Evolutionary conservation across 2,329 filamentous ascomycete genomes (phyloP).

Genomic region (Penicillium sp.): DNA sequence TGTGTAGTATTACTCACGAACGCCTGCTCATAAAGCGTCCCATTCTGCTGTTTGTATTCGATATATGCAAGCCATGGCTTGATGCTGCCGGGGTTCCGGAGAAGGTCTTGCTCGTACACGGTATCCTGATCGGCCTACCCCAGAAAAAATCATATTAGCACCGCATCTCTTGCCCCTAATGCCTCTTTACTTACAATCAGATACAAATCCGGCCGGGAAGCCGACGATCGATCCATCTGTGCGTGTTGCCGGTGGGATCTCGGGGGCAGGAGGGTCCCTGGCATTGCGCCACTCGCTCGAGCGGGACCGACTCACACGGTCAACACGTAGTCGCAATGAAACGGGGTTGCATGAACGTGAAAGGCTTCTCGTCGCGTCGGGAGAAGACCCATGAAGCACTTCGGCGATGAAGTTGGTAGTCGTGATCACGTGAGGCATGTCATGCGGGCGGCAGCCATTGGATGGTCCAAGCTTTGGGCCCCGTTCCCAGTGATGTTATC

Average conservation of each 20-base stretch:
- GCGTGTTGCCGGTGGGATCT: conserved; percentile 50
- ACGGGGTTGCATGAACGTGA: conserved; percentile 33
- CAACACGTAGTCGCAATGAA: conserved; percentile 33
- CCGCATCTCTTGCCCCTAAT: conserved; percentile 28
- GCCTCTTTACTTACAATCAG: conserved; percentile 46
- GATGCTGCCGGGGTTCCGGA: conserved; percentile 81
- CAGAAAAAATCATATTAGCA: conserved; percentile 40
- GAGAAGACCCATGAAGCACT: conserved; percentile 21
- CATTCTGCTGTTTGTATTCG: conserved; percentile 87
- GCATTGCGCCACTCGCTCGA: conserved; percentile 53
- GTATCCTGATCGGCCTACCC: conserved; percentile 81
- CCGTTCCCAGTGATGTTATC: conserved; percentile 35
- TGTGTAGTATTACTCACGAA: conserved; percentile 55
- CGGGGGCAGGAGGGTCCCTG: conserved; percentile 55
- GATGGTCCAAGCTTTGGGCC: conserved; percentile 28
- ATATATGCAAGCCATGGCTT: conserved; percentile 97
- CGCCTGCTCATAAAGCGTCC: conserved; percentile 82
- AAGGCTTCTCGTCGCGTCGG: conserved; percentile 34
- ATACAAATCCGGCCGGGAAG: conserved; percentile 50
- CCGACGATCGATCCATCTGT: conserved; percentile 48
- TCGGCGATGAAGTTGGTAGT: conserved; percentile 34
- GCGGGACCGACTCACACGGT: conserved; percentile 41
- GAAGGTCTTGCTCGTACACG: conserved; percentile 93
- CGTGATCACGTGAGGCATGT: conserved; percentile 32
- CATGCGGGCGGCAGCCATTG: conserved; percentile 23